Evolutionary conservation across 768 basidiomycete genomes (phyloP).

Genomic region (Trametes sanguinea): DNA sequence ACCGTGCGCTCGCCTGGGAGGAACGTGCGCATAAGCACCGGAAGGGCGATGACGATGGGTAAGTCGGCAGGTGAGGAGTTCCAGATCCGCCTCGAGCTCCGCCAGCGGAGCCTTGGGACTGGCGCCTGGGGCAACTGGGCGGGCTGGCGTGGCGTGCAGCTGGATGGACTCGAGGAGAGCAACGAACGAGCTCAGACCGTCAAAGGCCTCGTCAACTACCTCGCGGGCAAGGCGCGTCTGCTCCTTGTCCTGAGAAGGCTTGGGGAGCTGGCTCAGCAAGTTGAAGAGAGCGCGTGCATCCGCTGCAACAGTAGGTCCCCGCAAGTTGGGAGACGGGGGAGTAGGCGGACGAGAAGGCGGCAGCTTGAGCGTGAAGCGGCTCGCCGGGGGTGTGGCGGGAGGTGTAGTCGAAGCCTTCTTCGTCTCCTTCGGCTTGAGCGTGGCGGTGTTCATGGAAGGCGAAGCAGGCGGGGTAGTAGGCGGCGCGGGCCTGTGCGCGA

Average conservation of each 20-base stretch:
- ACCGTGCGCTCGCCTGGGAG: slow-evolving; percentile 42
- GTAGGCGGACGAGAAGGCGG: slow-evolving; percentile 69
- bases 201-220: slow-evolving; percentile 79
- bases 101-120: slow-evolving; percentile 22
- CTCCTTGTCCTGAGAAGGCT: slow-evolving; percentile 53
- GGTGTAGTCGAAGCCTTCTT: slow-evolving; percentile 45
- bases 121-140: slow-evolving; percentile 1
- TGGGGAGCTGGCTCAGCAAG: slow-evolving; percentile 60
- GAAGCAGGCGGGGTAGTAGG: slow-evolving; percentile 45
- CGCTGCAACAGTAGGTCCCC: slow-evolving; percentile 45
- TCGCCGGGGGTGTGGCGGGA: slow-evolving; percentile 56
- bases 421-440: slow-evolving; percentile 24
- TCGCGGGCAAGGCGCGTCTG: slow-evolving; percentile 64
- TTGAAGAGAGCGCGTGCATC: slow-evolving; percentile 68
- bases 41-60: slow-evolving; percentile 74
- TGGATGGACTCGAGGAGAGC: slow-evolving; percentile 57
- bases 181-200: slow-evolving; percentile 58
- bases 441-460: slow-evolving; percentile 30
- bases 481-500: slow-evolving; percentile 57
- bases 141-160: slow-evolving; percentile 26
- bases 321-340: slow-evolving; percentile 42
- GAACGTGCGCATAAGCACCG: slow-evolving; percentile 59
- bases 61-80: slow-evolving; percentile 59
- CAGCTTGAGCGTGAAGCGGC: slow-evolving; percentile 66
- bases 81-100: slow-evolving; percentile 45